Conservation (phyloP, 345 rosid genomes). For the Aquilaria yunnanensis region DNA sequence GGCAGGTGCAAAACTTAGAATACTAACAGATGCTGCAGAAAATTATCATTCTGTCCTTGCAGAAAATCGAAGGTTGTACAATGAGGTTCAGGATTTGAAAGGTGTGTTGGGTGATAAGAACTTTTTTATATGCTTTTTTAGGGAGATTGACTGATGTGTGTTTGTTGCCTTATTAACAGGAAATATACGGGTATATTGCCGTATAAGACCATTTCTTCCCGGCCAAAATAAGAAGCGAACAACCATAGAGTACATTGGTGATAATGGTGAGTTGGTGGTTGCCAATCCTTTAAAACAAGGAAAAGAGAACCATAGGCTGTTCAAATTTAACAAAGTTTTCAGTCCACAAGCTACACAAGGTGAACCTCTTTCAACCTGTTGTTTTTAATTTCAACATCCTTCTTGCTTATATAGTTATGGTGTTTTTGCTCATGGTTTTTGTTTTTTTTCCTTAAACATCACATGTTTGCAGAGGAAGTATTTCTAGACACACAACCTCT, state of each 20-base stretch:
- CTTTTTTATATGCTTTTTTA: slow-evolving; percentile 12
- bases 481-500: slow-evolving; percentile 85
- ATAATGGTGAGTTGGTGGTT: slow-evolving; percentile 87
- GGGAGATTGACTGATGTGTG: slow-evolving; percentile 11
- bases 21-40: slow-evolving; percentile 75
- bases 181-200: slow-evolving; percentile 94
- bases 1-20: slow-evolving; percentile 72
- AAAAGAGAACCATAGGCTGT: slow-evolving; percentile 68
- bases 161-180: slow-evolving; percentile 37
- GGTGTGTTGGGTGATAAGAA: slow-evolving; percentile 38
- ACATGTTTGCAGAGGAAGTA: slow-evolving; percentile 65
- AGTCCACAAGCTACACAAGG: slow-evolving; percentile 85
- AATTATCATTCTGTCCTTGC: slow-evolving; percentile 72
- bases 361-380: slow-evolving; percentile 16
- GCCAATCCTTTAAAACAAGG: slow-evolving; percentile 79
- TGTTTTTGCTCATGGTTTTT: not conserved
- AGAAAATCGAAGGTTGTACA: slow-evolving; percentile 83
- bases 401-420: slow-evolving; percentile 5
- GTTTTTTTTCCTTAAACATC: slow-evolving; percentile 2
- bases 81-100: slow-evolving; percentile 95
- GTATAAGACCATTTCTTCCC: slow-evolving; percentile 87
- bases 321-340: slow-evolving; percentile 91
- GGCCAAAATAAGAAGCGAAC: slow-evolving; percentile 78
- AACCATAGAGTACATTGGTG: slow-evolving; percentile 69
- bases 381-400: not conserved